Evolutionary conservation across 371 early-diverging fungal genomes (phyloP).

Genomic region (Batkoa obscura): DNA sequence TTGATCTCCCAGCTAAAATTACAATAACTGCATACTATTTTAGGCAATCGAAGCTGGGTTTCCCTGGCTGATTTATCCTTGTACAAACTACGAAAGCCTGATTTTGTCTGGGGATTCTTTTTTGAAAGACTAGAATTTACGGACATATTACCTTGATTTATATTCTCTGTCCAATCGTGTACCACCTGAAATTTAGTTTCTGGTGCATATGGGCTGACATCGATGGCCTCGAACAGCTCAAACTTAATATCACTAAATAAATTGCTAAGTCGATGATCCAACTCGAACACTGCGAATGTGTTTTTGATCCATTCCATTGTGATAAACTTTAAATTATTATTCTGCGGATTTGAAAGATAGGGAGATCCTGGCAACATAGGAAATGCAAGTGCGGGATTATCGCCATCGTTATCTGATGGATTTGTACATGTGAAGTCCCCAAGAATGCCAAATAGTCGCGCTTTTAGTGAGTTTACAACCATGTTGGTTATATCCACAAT

Average conservation of each 20-base stretch:
- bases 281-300: slow-evolving; percentile 41
- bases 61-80: neutral
- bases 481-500: slow-evolving; percentile 2
- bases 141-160: neutral
- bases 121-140: neutral
- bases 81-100: neutral
- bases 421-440: slow-evolving; percentile 5
- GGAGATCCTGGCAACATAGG: slow-evolving; percentile 49
- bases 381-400: slow-evolving; percentile 14
- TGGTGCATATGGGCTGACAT: slow-evolving; percentile 56
- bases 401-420: slow-evolving; percentile 8
- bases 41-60: slow-evolving; percentile 27
- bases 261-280: slow-evolving; percentile 41
- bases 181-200: slow-evolving; percentile 58
- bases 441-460: neutral
- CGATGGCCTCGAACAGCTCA: slow-evolving; percentile 47
- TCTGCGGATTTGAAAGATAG: slow-evolving; percentile 11
- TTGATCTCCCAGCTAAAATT: slow-evolving; percentile 67
- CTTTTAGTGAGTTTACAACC: slow-evolving; percentile 14
- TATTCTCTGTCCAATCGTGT: slow-evolving; percentile 31
- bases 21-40: slow-evolving; percentile 78
- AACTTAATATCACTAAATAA: slow-evolving; percentile 48
- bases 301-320: slow-evolving; percentile 54
- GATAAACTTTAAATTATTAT: slow-evolving; percentile 29
- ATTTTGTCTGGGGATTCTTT: neutral